Base-by-base conservation (phyloP, 176 grass and related monocot species). In the Rhynchospora tenuis region DNA sequence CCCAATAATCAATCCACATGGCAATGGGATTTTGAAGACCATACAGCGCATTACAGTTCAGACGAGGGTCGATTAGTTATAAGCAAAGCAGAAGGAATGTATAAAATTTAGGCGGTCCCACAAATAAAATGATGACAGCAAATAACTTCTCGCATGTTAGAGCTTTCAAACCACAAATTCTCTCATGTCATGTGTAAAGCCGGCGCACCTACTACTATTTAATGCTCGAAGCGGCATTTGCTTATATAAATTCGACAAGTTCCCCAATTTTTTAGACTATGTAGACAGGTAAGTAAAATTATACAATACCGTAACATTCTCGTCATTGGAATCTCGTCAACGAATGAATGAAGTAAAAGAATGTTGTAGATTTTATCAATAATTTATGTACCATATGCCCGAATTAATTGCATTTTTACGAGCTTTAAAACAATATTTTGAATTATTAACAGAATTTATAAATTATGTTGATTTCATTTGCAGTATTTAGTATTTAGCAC, bases 141-240 rank as follows among this genome's bases (percentile, higher is more conserved):
- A 81, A 81, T 81, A 38, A 64, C 17, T 26, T 81, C 26, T 59
- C 52, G 26, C 75, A 79, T 81, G 79, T 81, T 50, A 81, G 59
- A 38, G 15, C 19, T 64, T 48, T 80, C 28, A 59, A 80, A 59
- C 77, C 27, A 16, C 52, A 38, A 17, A 54, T 22, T 29, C 31
- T 19, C 8, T 51, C 51, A 58, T 78, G 23, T 51, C 51, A 58
- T 78, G 23, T 55, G 33, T 80, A 57, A 80, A 80, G 11, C 57
- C 24, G 77, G 77, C 28, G 77, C 55, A 80, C 77, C 77, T 80
- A 80, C 27, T 78, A 28, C 5, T 59, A 80, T 29, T 38, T 80
- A 61, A 80, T 80, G 57, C n/a, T 24, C 19, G 33, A 38, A 71
- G 8, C 42, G 42, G 67, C 20, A 11, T 20, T 71, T n/a, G 16